phyloP scores from a whole-genome alignment of 257 asterid genomes.

The Solanum chaucha region DNA sequence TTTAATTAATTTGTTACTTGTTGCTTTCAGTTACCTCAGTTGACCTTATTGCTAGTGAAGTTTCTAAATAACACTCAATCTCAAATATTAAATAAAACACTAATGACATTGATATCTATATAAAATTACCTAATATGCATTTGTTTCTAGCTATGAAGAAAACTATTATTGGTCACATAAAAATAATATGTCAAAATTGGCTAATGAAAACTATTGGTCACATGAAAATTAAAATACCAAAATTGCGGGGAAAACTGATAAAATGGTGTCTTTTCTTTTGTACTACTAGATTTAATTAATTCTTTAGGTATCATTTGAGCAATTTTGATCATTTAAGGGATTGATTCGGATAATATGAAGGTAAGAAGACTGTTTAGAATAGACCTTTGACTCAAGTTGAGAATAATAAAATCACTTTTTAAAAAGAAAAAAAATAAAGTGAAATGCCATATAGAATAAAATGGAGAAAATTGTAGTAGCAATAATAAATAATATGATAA shows the following conservation, averaged over 20 bases:
- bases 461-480: no score
- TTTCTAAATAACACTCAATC: not conserved
- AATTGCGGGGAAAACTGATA: no score
- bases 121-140: not conserved
- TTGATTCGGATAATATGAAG: not conserved
- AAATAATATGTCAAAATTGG: not conserved
- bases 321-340: not conserved
- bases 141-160: not conserved
- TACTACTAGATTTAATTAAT: not conserved
- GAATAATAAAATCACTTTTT: no score
- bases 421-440: no score
- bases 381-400: not conserved
- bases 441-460: no score
- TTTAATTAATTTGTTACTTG: no score
- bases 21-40: not conserved
- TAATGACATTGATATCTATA: no score
- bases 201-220: not conserved
- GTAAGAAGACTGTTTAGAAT: no score
- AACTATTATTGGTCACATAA: not conserved
- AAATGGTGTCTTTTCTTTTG: not conserved
- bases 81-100: no score
- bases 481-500: no score
- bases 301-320: not conserved
- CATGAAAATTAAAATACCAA: not conserved
- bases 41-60: not conserved